Base-by-base conservation (phyloP, 164 flowering plant genomes). In the Saururus chinensis region DNA sequence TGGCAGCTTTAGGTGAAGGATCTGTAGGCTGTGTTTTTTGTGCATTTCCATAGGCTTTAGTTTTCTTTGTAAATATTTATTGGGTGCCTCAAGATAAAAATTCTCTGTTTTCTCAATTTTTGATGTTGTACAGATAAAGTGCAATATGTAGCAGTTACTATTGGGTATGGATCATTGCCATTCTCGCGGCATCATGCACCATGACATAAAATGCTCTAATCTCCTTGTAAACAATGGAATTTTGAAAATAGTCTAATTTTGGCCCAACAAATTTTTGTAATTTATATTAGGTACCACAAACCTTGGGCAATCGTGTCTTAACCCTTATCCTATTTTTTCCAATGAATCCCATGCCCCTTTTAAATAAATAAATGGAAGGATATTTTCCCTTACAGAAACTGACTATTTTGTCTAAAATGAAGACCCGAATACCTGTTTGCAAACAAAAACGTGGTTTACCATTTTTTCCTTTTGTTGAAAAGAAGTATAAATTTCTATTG, bases 141-240 rank as follows among this genome's bases (percentile, higher is more conserved):
- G 99, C 82, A 90, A 85, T 67, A 78, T 82, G 88, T 82, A 83
- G 69, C 99, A 93, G 69, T 66, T 93, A 57, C 65, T 93, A 51
- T 83, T 84, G 40, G 99, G 92, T 20, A 73, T 90, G 35, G 95
- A 90, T 65, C 96, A 93, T 63, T 93, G 99, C 75, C 99, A 93
- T 63, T 79, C 90, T 16, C 79, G 84, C 42, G 97, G 97, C 19
- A 73, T 88, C 60, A 86, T 93, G 96, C 99, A 93, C 74, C 82
- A 97, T 54, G 99, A 93, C 66, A 90, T 93, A 35, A 90, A 93
- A 72, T 96, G 97, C 59, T 82, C 99, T 41, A 93, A 93, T 77
- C 90, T 93, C 69, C n/a, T n/a, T n/a, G n/a, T n/a, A n/a, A n/a
- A n/a, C n/a, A 30, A 2, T 30, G 37, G 37, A 2, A 30, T 88